A percentile compares a stretch with the other conserved stretches of the same genome.
Conservation (phyloP, 78 protist species). For the slime mould (Dictyostelium discoideum) region DNA sequence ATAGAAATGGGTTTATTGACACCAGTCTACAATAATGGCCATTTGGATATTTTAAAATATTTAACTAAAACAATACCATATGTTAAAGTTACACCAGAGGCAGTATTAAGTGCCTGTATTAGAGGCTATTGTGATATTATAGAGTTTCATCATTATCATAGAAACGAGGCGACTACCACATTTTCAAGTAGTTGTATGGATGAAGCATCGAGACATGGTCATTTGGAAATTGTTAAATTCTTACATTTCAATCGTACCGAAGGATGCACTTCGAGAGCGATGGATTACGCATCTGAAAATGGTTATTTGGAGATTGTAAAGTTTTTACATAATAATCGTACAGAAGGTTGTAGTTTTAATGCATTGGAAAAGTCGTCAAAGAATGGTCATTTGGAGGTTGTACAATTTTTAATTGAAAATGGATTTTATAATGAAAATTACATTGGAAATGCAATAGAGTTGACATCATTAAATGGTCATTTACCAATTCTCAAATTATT, state of each 20-base stretch:
- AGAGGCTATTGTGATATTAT: not conserved
- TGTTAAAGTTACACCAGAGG: not conserved
- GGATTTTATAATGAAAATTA: not conserved
- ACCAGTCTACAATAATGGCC: not conserved
- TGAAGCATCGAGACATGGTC: not conserved
- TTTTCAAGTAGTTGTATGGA: not conserved
- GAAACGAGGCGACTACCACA: not conserved
- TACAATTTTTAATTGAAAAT: not conserved
- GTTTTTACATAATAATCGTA: not conserved
- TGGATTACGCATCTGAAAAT: not conserved
- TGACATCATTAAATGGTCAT: not conserved
- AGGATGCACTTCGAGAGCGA: not conserved
- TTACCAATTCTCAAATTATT: not conserved
- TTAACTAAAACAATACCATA: not conserved
- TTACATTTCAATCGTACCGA: conserved; percentile 4
- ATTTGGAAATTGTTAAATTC: conserved; percentile 13
- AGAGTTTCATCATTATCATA: not conserved
- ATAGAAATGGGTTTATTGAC: not conserved
- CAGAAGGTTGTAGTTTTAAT: not conserved
- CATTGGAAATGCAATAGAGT: not conserved
- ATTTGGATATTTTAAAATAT: not conserved
- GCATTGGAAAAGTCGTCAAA: not conserved
- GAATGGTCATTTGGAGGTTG: not conserved
- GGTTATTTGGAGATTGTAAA: conserved; percentile 5
- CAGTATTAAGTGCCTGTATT: not conserved